Evolutionary conservation across 2,329 filamentous ascomycete genomes (phyloP).

Genomic region (Aspergillus neoniger): DNA sequence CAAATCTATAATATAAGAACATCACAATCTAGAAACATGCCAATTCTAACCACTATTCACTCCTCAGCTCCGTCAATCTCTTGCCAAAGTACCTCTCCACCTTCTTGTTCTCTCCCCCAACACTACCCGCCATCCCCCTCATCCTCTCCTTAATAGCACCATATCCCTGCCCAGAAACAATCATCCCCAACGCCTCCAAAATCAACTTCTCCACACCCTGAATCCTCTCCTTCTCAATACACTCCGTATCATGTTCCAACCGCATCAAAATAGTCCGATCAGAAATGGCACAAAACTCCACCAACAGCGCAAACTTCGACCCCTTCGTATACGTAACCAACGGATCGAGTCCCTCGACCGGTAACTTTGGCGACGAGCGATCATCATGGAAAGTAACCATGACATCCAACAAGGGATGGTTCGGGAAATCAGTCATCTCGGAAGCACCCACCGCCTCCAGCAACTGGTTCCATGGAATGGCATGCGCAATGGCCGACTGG

Average conservation of each 20-base stretch:
- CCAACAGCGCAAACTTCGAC: slow-evolving; percentile 10
- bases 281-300: neutral
- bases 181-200: neutral
- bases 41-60: neutral
- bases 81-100: neutral
- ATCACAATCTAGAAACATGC: too few relatives aligned
- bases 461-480: slow-evolving; percentile 9
- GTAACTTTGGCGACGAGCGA: neutral
- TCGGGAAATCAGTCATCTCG: neutral
- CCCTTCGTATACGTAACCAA: slow-evolving; percentile 2
- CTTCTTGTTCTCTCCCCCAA: neutral
- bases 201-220: neutral
- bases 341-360: neutral
- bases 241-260: neutral
- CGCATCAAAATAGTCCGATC: neutral
- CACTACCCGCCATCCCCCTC: neutral
- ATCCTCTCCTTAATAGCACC: neutral
- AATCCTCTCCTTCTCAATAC: neutral
- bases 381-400: slow-evolving; percentile 12
- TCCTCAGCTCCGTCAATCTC: neutral
- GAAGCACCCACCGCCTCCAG: neutral
- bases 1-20: too few relatives aligned
- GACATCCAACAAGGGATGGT: slow-evolving; percentile 7
- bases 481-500: slow-evolving; percentile 9
- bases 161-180: neutral